Conservation (phyloP, 495 filamentous ascomycete species). For the Penicillium flavigenum region DNA sequence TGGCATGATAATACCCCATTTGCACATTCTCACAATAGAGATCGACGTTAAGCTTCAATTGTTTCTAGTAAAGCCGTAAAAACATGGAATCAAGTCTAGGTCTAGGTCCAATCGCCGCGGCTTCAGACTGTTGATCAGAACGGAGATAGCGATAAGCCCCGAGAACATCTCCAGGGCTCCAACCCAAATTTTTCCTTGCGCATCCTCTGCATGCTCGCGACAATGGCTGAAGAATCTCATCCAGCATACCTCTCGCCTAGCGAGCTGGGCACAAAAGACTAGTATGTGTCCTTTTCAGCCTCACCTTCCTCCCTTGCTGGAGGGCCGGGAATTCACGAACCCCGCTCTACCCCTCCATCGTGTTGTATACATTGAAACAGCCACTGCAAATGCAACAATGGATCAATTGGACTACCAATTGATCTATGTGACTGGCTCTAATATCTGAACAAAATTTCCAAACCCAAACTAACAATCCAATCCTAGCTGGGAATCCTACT, state of each 20-base stretch:
- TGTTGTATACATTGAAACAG: neutral
- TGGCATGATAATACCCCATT: conserved; percentile 30
- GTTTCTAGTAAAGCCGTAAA: conserved; percentile 2
- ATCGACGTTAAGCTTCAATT: conserved; percentile 10
- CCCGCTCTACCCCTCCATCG: conserved; percentile 25
- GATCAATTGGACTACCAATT: neutral
- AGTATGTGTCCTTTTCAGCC: conserved; percentile 36
- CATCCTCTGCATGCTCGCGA: conserved; percentile 6
- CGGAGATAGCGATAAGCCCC: conserved; percentile 20
- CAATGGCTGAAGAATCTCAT: conserved; percentile 32
- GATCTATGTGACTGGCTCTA: neutral
- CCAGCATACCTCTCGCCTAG: conserved; percentile 51
- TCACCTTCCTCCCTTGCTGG: neutral
- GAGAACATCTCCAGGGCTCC: conserved; percentile 10
- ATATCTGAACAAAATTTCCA: neutral
- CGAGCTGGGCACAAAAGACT: conserved; percentile 55
- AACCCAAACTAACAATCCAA: neutral
- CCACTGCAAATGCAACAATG: neutral
- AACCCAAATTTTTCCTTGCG: conserved; percentile 23
- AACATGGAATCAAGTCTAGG: neutral
- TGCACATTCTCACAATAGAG: conserved; percentile 30
- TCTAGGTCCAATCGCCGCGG: neutral
- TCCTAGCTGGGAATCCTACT: conserved; percentile 48
- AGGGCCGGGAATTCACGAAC: neutral
- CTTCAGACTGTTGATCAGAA: neutral